Evolutionary conservation across 441 rosid genomes (phyloP).

Genomic region (Pelargonium citronellum): DNA sequence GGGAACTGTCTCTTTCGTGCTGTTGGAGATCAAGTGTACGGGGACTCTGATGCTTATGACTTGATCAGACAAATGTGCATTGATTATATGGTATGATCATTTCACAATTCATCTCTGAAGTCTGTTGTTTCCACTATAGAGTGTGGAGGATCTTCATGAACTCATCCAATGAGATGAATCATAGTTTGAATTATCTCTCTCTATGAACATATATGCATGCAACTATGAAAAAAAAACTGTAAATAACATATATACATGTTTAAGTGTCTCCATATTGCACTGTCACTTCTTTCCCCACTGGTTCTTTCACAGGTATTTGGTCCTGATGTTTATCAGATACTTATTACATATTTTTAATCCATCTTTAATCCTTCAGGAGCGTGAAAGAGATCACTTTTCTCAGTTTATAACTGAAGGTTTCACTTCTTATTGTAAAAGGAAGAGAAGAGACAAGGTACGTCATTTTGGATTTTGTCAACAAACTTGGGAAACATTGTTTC

Average conservation of each 20-base stretch:
- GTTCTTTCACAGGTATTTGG: too few species aligned
- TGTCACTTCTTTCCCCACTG: neutral
- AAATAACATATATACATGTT: too few species aligned
- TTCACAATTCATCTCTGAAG: slow-evolving; percentile 7
- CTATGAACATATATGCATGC: neutral
- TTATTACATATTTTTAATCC: slow-evolving; percentile 10
- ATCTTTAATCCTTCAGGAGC: slow-evolving; percentile 47
- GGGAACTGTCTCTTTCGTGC: slow-evolving; percentile 98
- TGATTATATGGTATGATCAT: slow-evolving; percentile 74
- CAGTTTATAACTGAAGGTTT: slow-evolving; percentile 93
- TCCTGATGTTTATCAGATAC: neutral
- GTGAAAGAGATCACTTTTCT: slow-evolving; percentile 92
- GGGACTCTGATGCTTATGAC: slow-evolving; percentile 79
- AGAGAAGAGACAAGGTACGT: slow-evolving; percentile 92
- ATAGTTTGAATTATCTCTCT: too few species aligned
- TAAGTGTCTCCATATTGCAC: too few species aligned
- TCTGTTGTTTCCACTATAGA: neutral
- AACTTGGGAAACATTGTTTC: neutral
- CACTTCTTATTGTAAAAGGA: slow-evolving; percentile 87
- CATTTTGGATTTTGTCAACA: slow-evolving; percentile 2
- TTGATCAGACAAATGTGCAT: slow-evolving; percentile 82
- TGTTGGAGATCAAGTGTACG: slow-evolving; percentile 94
- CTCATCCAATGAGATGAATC: too few species aligned
- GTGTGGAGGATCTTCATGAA: too few species aligned
- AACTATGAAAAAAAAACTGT: too few species aligned